A percentile compares a stretch with the other conserved stretches of the same genome.
These are phyloP conservation scores for Lactarius tabidus DNA, from an alignment of 768 basidiomycete genomes.

Conservation along the genomic window DNA sequence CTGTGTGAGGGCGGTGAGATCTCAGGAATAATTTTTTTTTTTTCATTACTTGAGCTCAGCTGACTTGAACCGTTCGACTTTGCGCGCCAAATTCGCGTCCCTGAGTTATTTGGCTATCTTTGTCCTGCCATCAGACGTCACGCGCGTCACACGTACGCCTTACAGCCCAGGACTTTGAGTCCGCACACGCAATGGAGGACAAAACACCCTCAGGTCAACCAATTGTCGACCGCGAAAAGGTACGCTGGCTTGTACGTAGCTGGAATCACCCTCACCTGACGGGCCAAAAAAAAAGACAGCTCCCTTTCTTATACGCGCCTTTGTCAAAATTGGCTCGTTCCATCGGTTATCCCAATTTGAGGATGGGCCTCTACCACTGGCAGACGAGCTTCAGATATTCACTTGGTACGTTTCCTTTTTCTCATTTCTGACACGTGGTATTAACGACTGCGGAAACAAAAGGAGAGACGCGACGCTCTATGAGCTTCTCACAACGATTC, in stretches of 20 bases:
- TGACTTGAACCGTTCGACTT: no score
- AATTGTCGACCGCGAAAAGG: slow-evolving; percentile 56
- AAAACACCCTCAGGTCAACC: slow-evolving; percentile 44
- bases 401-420: slow-evolving; percentile 52
- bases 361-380: slow-evolving; percentile 68
- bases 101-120: slow-evolving; percentile 6
- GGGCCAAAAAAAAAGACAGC: slow-evolving; percentile 48
- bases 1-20: slow-evolving; percentile 13
- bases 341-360: slow-evolving; percentile 73
- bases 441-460: not conserved
- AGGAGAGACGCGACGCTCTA: slow-evolving; percentile 83
- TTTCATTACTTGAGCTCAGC: no score
- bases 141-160: no score
- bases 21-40: not conserved
- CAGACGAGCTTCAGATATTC: slow-evolving; percentile 79
- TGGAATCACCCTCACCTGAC: not conserved
- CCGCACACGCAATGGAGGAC: slow-evolving; percentile 33
- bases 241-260: slow-evolving; percentile 22
- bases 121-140: not conserved
- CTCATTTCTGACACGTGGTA: not conserved
- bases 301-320: slow-evolving; percentile 78
- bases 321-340: slow-evolving; percentile 77
- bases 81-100: no score
- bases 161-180: not conserved
- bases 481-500: slow-evolving; percentile 74